phyloP scores from a whole-genome alignment of 1,284 basidiomycete species.

The Ustilago loliicola region DNA sequence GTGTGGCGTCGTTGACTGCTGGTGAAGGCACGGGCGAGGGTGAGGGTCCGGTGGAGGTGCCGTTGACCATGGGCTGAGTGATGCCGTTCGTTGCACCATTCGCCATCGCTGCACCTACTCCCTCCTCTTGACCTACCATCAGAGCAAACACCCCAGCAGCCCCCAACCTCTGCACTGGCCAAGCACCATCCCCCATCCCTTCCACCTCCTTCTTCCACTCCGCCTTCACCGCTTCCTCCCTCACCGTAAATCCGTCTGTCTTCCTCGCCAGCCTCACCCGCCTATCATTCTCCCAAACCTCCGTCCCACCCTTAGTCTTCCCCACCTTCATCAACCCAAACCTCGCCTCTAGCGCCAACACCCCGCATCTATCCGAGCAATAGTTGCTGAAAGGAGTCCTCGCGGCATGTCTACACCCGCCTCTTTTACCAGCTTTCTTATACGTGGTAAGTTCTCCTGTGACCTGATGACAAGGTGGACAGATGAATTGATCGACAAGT shows the following conservation, averaged over 20 bases:
- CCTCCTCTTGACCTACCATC: not conserved
- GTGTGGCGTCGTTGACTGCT: not conserved
- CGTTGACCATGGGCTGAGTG: not conserved
- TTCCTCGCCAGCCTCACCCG: constrained; percentile 25
- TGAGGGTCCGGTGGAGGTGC: not conserved
- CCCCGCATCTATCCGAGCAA: constrained; percentile 63
- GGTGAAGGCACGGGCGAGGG: not conserved
- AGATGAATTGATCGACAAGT: constrained; percentile 62
- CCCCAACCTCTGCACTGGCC: constrained; percentile 1
- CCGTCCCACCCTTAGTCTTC: constrained; percentile 12
- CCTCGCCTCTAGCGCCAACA: constrained; percentile 31
- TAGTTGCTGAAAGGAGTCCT: constrained; percentile 55
- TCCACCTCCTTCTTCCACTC: constrained; percentile 14
- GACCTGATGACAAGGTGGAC: constrained; percentile 48
- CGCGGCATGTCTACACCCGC: constrained; percentile 49
- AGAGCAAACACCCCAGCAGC: constrained; percentile 10
- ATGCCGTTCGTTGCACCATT: constrained; percentile 4
- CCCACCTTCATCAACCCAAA: constrained; percentile 26
- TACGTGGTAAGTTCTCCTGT: constrained; percentile 55
- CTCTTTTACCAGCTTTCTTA: constrained; percentile 47
- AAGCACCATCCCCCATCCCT: not conserved
- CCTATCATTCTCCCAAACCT: constrained; percentile 12
- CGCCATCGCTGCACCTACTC: no score
- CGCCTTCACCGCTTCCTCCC: not conserved
- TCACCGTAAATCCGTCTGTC: constrained; percentile 19